Conservation (phyloP, 768 basidiomycete genomes). For the Neoboletus brunneissimus region DNA sequence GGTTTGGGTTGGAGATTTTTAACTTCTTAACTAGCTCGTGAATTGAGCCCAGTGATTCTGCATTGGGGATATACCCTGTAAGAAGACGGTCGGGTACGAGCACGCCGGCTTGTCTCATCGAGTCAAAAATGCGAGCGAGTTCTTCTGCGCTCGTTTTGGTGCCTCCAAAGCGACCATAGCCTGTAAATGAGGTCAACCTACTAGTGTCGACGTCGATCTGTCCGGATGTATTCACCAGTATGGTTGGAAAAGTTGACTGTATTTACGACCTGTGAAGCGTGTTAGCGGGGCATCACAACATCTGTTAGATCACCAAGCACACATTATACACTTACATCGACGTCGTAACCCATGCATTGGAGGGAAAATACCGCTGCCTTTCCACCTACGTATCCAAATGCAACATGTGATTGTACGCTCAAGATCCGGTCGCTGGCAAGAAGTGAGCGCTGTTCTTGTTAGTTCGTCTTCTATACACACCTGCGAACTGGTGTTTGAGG, state of each 20-base stretch:
- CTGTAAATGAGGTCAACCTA: constrained; percentile 36
- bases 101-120: constrained; percentile 74
- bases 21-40: constrained; percentile 60
- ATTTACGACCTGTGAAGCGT: constrained; percentile 63
- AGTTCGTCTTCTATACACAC: constrained; percentile 2
- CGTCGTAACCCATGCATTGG: constrained; percentile 90
- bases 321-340: constrained; percentile 67
- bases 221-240: constrained; percentile 51
- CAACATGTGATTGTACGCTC: constrained; percentile 91
- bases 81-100: constrained; percentile 69
- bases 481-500: neutral
- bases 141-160: constrained; percentile 76
- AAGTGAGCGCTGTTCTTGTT: constrained; percentile 5
- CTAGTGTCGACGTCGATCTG: neutral
- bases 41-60: constrained; percentile 70
- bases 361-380: constrained; percentile 76
- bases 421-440: constrained; percentile 55
- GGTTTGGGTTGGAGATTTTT: constrained; percentile 50
- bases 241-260: constrained; percentile 97
- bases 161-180: constrained; percentile 81
- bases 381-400: constrained; percentile 90
- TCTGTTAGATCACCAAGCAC: neutral
- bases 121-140: constrained; percentile 68
- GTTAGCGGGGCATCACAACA: constrained; percentile 1
- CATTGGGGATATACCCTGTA: constrained; percentile 90